Evolutionary conservation across 345 rosid genomes (phyloP).

Genomic region (Euclidium syriacum): DNA sequence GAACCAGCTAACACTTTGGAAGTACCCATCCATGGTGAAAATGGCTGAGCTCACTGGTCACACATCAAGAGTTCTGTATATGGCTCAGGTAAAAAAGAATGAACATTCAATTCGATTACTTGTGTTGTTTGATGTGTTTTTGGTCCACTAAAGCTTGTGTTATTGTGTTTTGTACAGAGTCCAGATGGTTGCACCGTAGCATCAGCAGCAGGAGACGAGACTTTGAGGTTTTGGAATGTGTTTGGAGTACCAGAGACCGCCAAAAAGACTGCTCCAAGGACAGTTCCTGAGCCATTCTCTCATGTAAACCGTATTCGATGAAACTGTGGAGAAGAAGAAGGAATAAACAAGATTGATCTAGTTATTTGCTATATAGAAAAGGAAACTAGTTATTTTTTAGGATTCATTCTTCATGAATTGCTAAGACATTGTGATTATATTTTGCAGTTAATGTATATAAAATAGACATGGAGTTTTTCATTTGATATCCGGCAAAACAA

Average conservation of each 20-base stretch:
- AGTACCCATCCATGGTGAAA: slow-evolving; percentile 38
- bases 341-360: background rate
- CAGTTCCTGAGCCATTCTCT: slow-evolving; percentile 48
- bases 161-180: slow-evolving; percentile 33
- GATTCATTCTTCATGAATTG: background rate
- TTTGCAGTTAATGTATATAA: too few relatives aligned
- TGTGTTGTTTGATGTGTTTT: background rate
- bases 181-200: slow-evolving; percentile 78
- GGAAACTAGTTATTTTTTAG: too few relatives aligned
- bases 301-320: slow-evolving; percentile 52
- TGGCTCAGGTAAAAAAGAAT: slow-evolving; percentile 28
- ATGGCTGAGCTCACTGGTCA: slow-evolving; percentile 40
- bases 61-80: slow-evolving; percentile 32
- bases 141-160: slow-evolving; percentile 5
- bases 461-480: too few relatives aligned
- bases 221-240: slow-evolving; percentile 66
- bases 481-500: too few relatives aligned
- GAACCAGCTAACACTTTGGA: slow-evolving; percentile 36
- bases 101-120: background rate
- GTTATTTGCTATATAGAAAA: too few relatives aligned
- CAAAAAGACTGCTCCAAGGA: slow-evolving; percentile 38
- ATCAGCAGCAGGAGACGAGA: slow-evolving; percentile 75
- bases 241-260: slow-evolving; percentile 49
- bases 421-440: too few relatives aligned
- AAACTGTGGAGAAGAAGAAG: slow-evolving; percentile 7